phyloP scores from a whole-genome alignment of 306 rosid species.

The Prunus dulcis region DNA sequence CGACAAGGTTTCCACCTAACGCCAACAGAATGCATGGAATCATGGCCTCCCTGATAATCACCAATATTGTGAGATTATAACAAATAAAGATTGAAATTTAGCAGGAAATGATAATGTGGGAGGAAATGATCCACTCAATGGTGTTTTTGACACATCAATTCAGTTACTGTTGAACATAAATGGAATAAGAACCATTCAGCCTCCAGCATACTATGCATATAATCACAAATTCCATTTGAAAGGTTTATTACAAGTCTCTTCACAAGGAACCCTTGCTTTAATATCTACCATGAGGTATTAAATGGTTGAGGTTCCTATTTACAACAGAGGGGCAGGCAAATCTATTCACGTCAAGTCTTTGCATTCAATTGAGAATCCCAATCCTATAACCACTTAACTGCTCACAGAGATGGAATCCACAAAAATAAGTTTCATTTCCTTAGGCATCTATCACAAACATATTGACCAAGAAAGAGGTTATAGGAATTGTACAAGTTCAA shows the following conservation, averaged over 20 bases:
- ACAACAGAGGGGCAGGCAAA: not conserved
- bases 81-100: not conserved
- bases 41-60: slow-evolving; percentile 92
- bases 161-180: not conserved
- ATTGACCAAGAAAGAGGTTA: not conserved
- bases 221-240: too few relatives aligned
- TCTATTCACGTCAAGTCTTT: not conserved
- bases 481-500: not conserved
- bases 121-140: not conserved
- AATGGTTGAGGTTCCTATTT: not conserved
- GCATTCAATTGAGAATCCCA: not conserved
- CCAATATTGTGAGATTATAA: slow-evolving; percentile 29
- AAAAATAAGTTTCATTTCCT: not conserved
- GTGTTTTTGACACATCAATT: not conserved
- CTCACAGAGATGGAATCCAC: too few relatives aligned
- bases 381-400: not conserved
- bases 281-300: not conserved
- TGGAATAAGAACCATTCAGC: not conserved
- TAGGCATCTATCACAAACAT: not conserved
- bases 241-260: not conserved
- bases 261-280: not conserved
- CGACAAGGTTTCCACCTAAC: slow-evolving; percentile 90
- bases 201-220: too few relatives aligned
- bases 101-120: not conserved
- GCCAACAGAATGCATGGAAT: slow-evolving; percentile 99